Percentiles rank a stretch among this genome's conserved stretches.
Conservation (phyloP, 2,329 filamentous ascomycete species). For the Pseudogymnoascus pannorum region DNA sequence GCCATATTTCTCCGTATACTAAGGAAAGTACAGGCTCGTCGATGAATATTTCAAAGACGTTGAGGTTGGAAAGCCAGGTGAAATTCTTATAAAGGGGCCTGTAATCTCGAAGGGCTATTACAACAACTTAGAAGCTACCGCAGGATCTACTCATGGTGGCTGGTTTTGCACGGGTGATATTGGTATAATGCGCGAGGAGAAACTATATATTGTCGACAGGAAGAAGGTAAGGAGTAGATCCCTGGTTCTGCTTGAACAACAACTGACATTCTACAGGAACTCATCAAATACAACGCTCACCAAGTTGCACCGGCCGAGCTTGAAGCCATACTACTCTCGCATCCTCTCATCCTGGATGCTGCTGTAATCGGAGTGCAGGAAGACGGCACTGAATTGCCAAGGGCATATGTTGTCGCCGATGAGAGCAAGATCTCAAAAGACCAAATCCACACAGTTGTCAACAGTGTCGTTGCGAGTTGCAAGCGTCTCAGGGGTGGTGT, state of each 20-base stretch:
- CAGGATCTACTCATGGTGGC: conserved; percentile 23
- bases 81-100: conserved; percentile 65
- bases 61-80: conserved; percentile 49
- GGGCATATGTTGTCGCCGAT: conserved; percentile 34
- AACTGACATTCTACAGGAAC: conserved; percentile 30
- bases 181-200: conserved; percentile 27
- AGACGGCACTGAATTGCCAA: conserved; percentile 33
- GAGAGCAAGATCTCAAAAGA: conserved; percentile 24
- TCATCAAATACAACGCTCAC: conserved; percentile 39
- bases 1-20: not conserved
- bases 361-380: conserved; percentile 52
- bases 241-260: not conserved
- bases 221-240: conserved; percentile 41
- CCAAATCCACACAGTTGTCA: conserved; percentile 28
- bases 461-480: conserved; percentile 14
- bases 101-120: conserved; percentile 73
- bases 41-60: conserved; percentile 46
- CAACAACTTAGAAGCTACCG: conserved; percentile 43
- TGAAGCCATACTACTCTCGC: conserved; percentile 30
- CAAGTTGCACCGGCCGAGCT: conserved; percentile 39
- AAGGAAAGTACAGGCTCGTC: conserved; percentile 48
- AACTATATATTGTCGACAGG: conserved; percentile 62
- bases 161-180: conserved; percentile 22
- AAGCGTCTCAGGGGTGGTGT: not conserved
- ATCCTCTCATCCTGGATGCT: conserved; percentile 44